Percentiles rank a stretch among this genome's conserved stretches.
Evolutionary conservation across 108 stramenopile genomes (phyloP).

Genomic region (Stephanodiscus minutulus): DNA sequence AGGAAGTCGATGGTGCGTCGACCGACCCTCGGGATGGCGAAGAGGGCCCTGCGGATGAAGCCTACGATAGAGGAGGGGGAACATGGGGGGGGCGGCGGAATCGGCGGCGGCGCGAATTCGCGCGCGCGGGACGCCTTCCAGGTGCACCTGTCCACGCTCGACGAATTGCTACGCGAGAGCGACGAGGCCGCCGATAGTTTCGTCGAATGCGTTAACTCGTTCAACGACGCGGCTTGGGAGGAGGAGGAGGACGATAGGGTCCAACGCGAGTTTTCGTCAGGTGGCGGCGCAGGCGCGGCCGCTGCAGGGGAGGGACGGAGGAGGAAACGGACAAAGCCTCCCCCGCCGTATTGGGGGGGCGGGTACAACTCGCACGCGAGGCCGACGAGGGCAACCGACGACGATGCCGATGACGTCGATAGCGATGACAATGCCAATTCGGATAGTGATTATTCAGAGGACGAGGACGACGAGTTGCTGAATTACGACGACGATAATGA

Average conservation of each 20-base stretch:
- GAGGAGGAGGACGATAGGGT: conserved; percentile 24
- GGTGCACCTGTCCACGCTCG: conserved; percentile 33
- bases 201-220: conserved; percentile 34
- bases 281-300: neutral
- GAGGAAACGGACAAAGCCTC: conserved; percentile 15
- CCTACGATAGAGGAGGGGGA: neutral
- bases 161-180: conserved; percentile 43
- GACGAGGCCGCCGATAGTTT: conserved; percentile 31
- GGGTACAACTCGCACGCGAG: conserved; percentile 21
- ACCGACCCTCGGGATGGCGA: conserved; percentile 16
- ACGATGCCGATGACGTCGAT: conserved; percentile 8
- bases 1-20: conserved; percentile 19
- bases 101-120: conserved; percentile 14
- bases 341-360: conserved; percentile 34
- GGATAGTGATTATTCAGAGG: conserved; percentile 21
- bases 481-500: conserved; percentile 47
- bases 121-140: conserved; percentile 27
- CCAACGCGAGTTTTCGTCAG: neutral
- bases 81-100: conserved; percentile 18
- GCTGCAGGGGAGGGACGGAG: conserved; percentile 1
- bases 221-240: conserved; percentile 11
- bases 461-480: conserved; percentile 28
- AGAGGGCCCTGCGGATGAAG: conserved; percentile 11
- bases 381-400: conserved; percentile 1
- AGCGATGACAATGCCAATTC: conserved; percentile 22